Conservation (phyloP, 148 eudicot genomes). For the Linanthus parryae region DNA sequence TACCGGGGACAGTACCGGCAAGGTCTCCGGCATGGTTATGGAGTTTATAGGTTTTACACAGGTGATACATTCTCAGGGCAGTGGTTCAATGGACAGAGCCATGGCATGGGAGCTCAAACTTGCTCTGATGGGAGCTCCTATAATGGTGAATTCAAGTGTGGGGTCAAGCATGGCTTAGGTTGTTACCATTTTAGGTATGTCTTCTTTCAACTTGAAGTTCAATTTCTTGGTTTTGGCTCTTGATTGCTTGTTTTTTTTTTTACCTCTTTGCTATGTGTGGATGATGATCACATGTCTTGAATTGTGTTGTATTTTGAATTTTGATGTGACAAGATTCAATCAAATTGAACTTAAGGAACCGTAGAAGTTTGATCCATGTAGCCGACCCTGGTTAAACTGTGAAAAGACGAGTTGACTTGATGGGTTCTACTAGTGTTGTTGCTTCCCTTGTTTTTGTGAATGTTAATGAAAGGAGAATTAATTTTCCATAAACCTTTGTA, state of each 20-base stretch:
- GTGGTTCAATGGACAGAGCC: slow-evolving; percentile 83
- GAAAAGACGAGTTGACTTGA: no score
- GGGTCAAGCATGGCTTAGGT: slow-evolving; percentile 88
- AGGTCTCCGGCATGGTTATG: slow-evolving; percentile 75
- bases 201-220: background rate
- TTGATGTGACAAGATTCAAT: no score
- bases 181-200: slow-evolving; percentile 78
- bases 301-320: background rate
- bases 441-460: no score
- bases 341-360: no score
- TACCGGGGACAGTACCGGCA: slow-evolving; percentile 73
- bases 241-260: background rate
- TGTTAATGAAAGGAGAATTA: no score
- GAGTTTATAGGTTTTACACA: slow-evolving; percentile 70
- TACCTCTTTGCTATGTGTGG: background rate
- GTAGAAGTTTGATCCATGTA: no score
- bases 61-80: slow-evolving; percentile 79
- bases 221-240: no score
- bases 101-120: slow-evolving; percentile 73
- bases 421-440: no score
- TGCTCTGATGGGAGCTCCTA: slow-evolving; percentile 84
- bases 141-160: slow-evolving; percentile 70
- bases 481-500: no score
- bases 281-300: background rate
- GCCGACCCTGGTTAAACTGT: no score